Base-by-base conservation (phyloP, 305 asterid species). In the Fraxinus sp. region DNA sequence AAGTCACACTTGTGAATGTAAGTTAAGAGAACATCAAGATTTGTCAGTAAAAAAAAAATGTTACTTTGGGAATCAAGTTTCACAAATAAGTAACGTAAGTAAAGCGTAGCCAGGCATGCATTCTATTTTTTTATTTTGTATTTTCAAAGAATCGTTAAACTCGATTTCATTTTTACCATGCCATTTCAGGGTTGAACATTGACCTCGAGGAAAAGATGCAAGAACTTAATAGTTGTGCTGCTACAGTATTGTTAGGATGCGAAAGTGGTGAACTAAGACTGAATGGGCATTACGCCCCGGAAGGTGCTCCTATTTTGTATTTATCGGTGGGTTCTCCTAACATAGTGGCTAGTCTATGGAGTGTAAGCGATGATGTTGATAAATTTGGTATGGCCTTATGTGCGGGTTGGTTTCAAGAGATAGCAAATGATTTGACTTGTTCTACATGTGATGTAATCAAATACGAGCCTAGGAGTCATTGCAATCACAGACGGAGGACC, bases 311-410 rank as follows among this genome's bases (percentile, higher is more conserved):
- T 9, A 88, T 95, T 59, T 86, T 91, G 77, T 95, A 93, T 78
- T 86, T 95, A 30, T 83, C 87, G 7, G 98, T 94, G 0, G 98
- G 99, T 68, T 94, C 98, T 33, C 98, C 98, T 1, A 92, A 93
- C 44, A 90, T 86, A 78, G 86, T 94, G 16, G 98, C 98, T 68
- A 94, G 93, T 83, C 79, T 95, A 77, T 95, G 99, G 99, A 98
- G 90, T 57, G 97, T 95, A 66, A 93, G 98, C 0, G 97, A 91
- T 78, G 99, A 95, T 86, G 93, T 95, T 4, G 99, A 95, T 84
- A 92, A 97, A 78, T 95, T 95, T 78, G 97, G 98, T 22, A 95
- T 91, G 90, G 92, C 97, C 77, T 87, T 94, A 94, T 97, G 92
- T 18, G 89, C 87, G 9, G 93, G 93, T 0, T 94, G 97, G 97